Conservation (phyloP, 2,329 filamentous ascomycete genomes). For the Microsporum ferrugineum region DNA sequence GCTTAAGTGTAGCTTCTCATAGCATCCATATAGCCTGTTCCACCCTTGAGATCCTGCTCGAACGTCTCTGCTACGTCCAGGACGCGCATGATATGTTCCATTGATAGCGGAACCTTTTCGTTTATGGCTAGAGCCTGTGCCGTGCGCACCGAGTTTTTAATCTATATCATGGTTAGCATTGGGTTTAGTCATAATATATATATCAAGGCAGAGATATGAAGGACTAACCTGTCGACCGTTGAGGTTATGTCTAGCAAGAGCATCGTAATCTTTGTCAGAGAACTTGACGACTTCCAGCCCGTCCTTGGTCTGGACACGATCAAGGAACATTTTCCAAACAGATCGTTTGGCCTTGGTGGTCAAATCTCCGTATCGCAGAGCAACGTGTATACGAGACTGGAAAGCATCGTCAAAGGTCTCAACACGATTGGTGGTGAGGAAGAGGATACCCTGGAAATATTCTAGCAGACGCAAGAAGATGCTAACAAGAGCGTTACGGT, state of each 20-base stretch:
- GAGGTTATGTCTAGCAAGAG: conserved; percentile 55
- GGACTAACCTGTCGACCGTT: conserved; percentile 53
- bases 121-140: conserved; percentile 73
- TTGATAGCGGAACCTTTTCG: conserved; percentile 57
- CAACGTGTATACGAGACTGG: conserved; percentile 76
- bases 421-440: conserved; percentile 80
- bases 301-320: conserved; percentile 56
- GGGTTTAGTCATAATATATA: background rate
- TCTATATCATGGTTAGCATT: conserved; percentile 38
- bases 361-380: conserved; percentile 67
- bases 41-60: conserved; percentile 70
- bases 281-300: conserved; percentile 39
- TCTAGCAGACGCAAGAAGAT: conserved; percentile 80
- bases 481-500: conserved; percentile 73
- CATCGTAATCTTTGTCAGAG: conserved; percentile 53
- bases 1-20: conserved; percentile 60
- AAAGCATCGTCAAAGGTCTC: conserved; percentile 84
- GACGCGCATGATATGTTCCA: conserved; percentile 70
- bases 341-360: conserved; percentile 59
- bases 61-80: conserved; percentile 77
- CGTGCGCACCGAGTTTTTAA: conserved; percentile 78
- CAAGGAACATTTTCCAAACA: conserved; percentile 77
- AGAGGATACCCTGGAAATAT: conserved; percentile 85
- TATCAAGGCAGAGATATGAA: background rate
- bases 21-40: conserved; percentile 66